Evolutionary conservation across 768 basidiomycete species (phyloP), one percentile per base, ranked within the genome.

Genomic region (Kwoniella sp.): DNA sequence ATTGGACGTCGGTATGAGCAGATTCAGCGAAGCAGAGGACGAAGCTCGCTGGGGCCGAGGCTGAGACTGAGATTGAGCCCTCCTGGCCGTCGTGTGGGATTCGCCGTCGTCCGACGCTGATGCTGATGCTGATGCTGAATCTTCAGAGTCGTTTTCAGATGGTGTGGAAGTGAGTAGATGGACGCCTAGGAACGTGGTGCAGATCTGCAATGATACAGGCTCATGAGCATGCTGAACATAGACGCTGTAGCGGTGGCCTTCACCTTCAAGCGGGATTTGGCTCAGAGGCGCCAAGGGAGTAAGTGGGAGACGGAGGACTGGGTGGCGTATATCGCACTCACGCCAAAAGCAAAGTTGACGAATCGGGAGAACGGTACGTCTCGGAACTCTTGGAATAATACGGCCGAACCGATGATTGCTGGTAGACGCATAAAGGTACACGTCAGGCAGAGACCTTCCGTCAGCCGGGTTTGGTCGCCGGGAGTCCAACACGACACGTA

Each of bases 361-460:
- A 76, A 72, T 2, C 64, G 63, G 34, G 72, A 68, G 77, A 93
- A 90, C 11, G 86, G 85, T 13, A 91, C 88, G 66, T 86, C 86
- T 70, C 87, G 85, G 82, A 99, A 99, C 80, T 99, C 95, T 26
- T 91, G 90, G 76, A 95, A 99, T 1, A 99, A 85, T 17, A 99
- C 88, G 1, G 91, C 92, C 3, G 92, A 94, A 28, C 94, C 95
- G 61, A 91, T 83, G 71, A 99, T 94, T 4, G 92, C 92, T 68
- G 53, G 15, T 31, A 11, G 58, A 34, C 11, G 29, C 28, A 34
- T 12, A 11, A 9, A 45, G 20, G 41, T 11, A 13, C 34, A 34
- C 34, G 41, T 67, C 56, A 67, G 57, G 54, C 28, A 34, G 12
- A 23, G 1, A n/a, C n/a, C n/a, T n/a, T n/a, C n/a, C n/a, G n/a